These are phyloP conservation scores for Fusarium guadeloupense DNA, from an alignment of 2,329 filamentous ascomycete genomes.

Conservation along the genomic window DNA sequence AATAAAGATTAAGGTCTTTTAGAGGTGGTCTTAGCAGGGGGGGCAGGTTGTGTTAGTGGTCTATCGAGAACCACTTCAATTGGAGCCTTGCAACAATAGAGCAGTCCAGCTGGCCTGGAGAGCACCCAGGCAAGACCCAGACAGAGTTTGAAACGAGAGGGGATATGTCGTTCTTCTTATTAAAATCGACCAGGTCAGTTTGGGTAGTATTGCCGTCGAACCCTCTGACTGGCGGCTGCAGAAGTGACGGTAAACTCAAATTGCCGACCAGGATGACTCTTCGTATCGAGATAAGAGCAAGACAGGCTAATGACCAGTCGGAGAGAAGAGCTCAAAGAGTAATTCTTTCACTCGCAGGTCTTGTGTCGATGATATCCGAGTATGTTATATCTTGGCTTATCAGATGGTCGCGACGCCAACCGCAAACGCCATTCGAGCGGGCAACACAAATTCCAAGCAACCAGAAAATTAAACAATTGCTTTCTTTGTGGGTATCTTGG, in stretches of 20 bases:
- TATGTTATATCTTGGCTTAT: neutral
- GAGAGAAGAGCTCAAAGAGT: neutral
- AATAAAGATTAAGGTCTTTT: conserved; percentile 23
- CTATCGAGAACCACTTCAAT: conserved; percentile 15
- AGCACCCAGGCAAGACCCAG: neutral
- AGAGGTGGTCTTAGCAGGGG: conserved; percentile 5
- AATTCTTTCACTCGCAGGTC: conserved; percentile 1
- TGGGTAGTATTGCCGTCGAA: neutral
- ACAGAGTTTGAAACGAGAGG: neutral
- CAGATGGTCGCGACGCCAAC: conserved; percentile 12
- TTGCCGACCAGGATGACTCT: conserved; percentile 1
- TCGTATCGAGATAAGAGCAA: conserved; percentile 25
- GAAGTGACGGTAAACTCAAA: conserved; percentile 20
- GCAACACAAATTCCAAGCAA: conserved; percentile 11
- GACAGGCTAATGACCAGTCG: conserved; percentile 14
- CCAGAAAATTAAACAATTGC: neutral
- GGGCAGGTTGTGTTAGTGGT: conserved; percentile 14
- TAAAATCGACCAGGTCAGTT: neutral
- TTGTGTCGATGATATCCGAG: conserved; percentile 1
- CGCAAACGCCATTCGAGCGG: neutral
- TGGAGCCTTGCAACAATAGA: neutral
- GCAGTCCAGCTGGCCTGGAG: neutral
- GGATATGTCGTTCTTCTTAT: neutral
- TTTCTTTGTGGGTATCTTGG: neutral
- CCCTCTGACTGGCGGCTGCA: neutral